Evolutionary conservation across 2,329 filamentous ascomycete genomes (phyloP), one percentile per base, ranked within the genome.

Genomic region (Cladosporium sp.): DNA sequence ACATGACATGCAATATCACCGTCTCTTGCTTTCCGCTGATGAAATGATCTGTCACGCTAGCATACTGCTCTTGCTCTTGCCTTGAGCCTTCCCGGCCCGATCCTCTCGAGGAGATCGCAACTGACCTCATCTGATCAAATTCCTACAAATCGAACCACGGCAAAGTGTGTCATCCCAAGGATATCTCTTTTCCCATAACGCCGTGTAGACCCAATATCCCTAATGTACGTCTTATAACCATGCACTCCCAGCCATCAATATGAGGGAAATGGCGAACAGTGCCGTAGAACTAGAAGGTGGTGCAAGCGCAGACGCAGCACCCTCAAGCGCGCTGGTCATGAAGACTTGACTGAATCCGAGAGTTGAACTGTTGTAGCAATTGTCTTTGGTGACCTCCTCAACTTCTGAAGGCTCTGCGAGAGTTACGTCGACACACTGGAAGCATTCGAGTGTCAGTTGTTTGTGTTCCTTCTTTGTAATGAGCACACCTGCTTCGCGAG

Each of bases 351-450:
- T 82, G 78, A 94, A 92, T 63, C 83, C 83, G 66, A 96, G 85
- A 58, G 90, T 62, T 47, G 83, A 86, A 60, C 87, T 90, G 78
- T 97, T 97, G 80, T 88, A 92, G 81, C 93, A 97, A 76, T 96
- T 97, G 14, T 84, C 82, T 60, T 81, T 78, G 71, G 89, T 96
- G 65, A 97, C 89, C 65, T 88, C 79, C 58, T 78, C 79, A 51
- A 96, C 85, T 70, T 96, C 88, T 67, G 85, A 78, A 22, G 89
- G 89, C 1, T 92, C 89, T 50, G 88, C 90, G 67, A 97, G 95
- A 49, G 88, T 93, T 68, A 97, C 95, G 71, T 97, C 93, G 66
- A 95, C 92, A 72, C 94, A 97, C 91, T 96, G 38, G 4, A 40
- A 17, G 1, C 2, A 5, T 1, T 9, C 52, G 9, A 60, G 3